Base-by-base conservation (phyloP, 176 grass and related monocot species). In the Oropetium thomaeum region DNA sequence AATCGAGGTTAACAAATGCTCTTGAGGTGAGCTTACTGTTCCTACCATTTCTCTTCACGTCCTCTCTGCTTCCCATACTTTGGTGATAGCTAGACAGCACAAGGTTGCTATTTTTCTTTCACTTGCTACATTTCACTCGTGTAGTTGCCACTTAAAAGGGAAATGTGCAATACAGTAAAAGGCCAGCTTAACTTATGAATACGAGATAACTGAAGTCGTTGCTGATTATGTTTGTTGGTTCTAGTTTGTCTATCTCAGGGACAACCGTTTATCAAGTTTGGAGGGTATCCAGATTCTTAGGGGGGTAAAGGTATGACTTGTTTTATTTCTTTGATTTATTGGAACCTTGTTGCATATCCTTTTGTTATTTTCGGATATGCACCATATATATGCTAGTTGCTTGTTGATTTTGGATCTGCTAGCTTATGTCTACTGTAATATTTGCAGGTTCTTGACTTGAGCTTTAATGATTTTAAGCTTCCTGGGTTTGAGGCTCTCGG, bases 161-260 rank as follows among this genome's bases (percentile, higher is more conserved):
- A 71, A 76, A 10, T 78, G 15, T 20, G 70, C 57, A 61, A 19
- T 65, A 40, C 82, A 61, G 37, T 53, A 33, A 41, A 52, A 31
- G 68, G 69, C 17, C 10, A 61, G 34, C 65, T 32, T 73, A 65
- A 19, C n/a, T n/a, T n/a, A 70, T 34, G 5, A 54, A 10, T 43
- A 19, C 52, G 27, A 35, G 42, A 74, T 73, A 7, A 4, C 10
- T 16, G 28, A 9, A 74, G 45, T 76, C 42, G 10, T 23, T 82
- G 30, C 30, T 67, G 38, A 59, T 40, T 43, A 70, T 20, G 77
- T 52, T 40, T 62, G 49, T 55, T 68, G 38, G 57, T 67, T 98
- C 10, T 84, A 98, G 95, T 98, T 98, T 88, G 91, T 98, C 72
- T 98, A 98, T 86, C 88, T 98, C 53, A 93, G 95, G 72, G 95